phyloP scores from a whole-genome alignment of 1,284 basidiomycete species.

The Thelephora terrestris region DNA sequence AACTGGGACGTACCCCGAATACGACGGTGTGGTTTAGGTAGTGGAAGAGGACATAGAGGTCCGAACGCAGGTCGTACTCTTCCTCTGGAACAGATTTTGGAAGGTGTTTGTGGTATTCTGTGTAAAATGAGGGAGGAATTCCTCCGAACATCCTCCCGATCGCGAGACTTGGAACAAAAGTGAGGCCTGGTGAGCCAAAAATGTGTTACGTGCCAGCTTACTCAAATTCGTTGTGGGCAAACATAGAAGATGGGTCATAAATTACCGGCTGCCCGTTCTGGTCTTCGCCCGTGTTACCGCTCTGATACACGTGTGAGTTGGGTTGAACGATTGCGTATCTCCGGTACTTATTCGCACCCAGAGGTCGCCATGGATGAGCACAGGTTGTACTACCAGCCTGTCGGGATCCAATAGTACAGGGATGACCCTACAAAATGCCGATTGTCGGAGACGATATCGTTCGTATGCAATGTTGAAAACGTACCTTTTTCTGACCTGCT shows the following conservation, averaged over 20 bases:
- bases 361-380: constrained; percentile 78
- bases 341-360: constrained; percentile 57
- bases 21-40: constrained; percentile 77
- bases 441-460: not conserved
- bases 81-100: constrained; percentile 61
- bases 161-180: constrained; percentile 42
- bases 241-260: constrained; percentile 78
- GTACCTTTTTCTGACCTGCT: constrained; percentile 47
- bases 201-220: constrained; percentile 25
- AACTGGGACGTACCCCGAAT: constrained; percentile 47
- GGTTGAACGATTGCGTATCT: not conserved
- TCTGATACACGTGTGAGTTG: constrained; percentile 29
- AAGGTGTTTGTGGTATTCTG: constrained; percentile 58
- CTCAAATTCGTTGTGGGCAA: constrained; percentile 85
- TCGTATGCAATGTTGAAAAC: constrained; percentile 13
- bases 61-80: constrained; percentile 59
- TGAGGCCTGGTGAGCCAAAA: not conserved
- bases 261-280: constrained; percentile 54
- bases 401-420: constrained; percentile 54
- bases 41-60: constrained; percentile 81
- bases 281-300: constrained; percentile 64
- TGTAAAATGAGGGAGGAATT: constrained; percentile 60
- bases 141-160: constrained; percentile 83
- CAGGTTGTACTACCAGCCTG: constrained; percentile 50
- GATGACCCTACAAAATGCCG: constrained; percentile 47